Evolutionary conservation across 208 protist genomes (phyloP), one percentile per base, ranked within the genome.

Genomic region (Perkinsela sp.): DNA sequence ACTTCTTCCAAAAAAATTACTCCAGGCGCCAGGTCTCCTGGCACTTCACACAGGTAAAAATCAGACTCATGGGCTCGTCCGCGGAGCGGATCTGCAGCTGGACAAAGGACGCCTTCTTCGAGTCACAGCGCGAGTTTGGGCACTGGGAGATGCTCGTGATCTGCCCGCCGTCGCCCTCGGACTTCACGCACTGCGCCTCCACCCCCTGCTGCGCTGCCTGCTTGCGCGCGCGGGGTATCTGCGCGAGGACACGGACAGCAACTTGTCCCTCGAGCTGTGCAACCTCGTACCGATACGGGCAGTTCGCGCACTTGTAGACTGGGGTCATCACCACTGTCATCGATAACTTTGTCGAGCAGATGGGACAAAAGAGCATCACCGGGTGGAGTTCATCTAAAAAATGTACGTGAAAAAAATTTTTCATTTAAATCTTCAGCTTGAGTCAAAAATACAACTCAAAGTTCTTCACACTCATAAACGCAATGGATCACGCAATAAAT

Each of bases 61-160:
- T 97, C 1, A 86, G 93, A 28, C 94, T 96, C 67, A 91, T 88
- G 28, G 95, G 94, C 80, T 98, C 95, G 83, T 97, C 95, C 1
- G 94, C 94, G 15, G 87, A 95, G 31, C 95, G 84, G 72, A 93
- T 97, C 77, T 98, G 95, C 68, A 96, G 79, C 71, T 97, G 92
- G 66, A 94, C 82, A 74, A 89, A 98, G 72, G 84, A 93, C 1
- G 93, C 92, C 69, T 82, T 76, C 15, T 75, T 70, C 67, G 92
- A 75, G 28, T 77, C 76, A 73, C 94, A 97, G 6, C 68, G 15
- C 6, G 22, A 22, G 30, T 72, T 75, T 15, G 28, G 22, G 32
- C 69, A 74, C 72, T 70, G 28, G 16, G 69, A 32, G 28, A 72
- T 74, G 6, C 70, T 28, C 15, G 71, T n/a, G 22, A 57, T 22